phyloP scores from a whole-genome alignment of 768 basidiomycete genomes.

The Pleurotus giganteus region DNA sequence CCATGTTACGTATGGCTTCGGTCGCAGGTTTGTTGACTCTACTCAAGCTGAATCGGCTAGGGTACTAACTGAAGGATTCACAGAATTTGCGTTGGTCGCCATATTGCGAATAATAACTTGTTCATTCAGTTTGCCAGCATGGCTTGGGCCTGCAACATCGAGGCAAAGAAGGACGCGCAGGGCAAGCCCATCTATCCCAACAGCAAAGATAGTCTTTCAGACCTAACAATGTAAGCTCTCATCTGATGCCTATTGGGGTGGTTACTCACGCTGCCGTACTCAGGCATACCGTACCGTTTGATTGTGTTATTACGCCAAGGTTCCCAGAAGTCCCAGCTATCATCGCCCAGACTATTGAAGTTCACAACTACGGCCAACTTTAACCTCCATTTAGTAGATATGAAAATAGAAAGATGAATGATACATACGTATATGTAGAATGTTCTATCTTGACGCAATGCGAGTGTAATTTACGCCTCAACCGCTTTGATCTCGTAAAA shows the following conservation, averaged over 20 bases:
- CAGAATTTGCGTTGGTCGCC: constrained; percentile 35
- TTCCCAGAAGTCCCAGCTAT: constrained; percentile 7
- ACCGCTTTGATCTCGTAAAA: too few species aligned
- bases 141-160: constrained; percentile 34
- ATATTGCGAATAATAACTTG: constrained; percentile 31
- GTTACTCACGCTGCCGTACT: background rate
- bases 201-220: constrained; percentile 3
- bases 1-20: constrained; percentile 30
- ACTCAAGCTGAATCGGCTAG: background rate
- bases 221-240: background rate
- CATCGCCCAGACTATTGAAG: constrained; percentile 5
- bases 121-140: constrained; percentile 33
- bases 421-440: background rate
- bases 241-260: background rate
- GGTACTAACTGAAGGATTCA: background rate
- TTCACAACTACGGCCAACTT: constrained; percentile 5
- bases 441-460: background rate
- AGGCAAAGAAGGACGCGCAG: constrained; percentile 16
- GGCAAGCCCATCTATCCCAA: constrained; percentile 20
- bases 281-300: constrained; percentile 10
- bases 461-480: too few species aligned
- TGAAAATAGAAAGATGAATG: background rate
- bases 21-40: constrained; percentile 19
- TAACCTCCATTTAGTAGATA: background rate
- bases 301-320: constrained; percentile 10